Base-by-base conservation (phyloP, 2,329 filamentous ascomycete species). In the Fusarium sp. region DNA sequence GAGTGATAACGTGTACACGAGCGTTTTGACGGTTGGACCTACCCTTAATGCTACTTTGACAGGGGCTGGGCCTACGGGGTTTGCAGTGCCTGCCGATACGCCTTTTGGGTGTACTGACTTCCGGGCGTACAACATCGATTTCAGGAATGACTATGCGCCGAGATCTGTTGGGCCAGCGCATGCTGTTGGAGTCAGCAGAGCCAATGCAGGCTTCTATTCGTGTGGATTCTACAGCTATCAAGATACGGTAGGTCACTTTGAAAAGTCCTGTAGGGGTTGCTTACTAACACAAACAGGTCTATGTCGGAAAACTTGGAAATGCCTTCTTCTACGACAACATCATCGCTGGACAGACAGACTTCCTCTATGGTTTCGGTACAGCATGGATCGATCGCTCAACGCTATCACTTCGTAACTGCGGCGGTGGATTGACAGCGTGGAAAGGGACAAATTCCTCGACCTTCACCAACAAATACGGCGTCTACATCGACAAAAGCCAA, bases 361-460 rank as follows among this genome's bases (percentile, higher is more conserved):
- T 91, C 77, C 78, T 91, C 20, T 91, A 90, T 72, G 88, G 88
- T 10, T 90, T 90, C 71, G 89, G 88, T 25, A 91, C 88, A 0
- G 82, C 85, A 5, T 91, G 85, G 82, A 81, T 90, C 40, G 82
- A 87, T 56, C 79, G 81, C 5, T 87, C 84, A 2, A 78, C 80
- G 0, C 76, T 92, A 3, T 78, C 81, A 0, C 81, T 91, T 14
- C 84, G 89, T 11, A 80, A 78, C 69, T 92, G 89, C 67, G 87
- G 88, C 6, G 89, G 89, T 17, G 89, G 89, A 13, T 87, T 92
- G 54, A 90, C 87, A 0, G 89, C 89, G 0, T 91, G 89, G 89
- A 91, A 91, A 71, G 75, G n/a, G n/a, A n/a, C n/a, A n/a, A n/a
- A n/a, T n/a, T n/a, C n/a, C n/a, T n/a, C n/a, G n/a, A n/a, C n/a